phyloP scores from a whole-genome alignment of 2,329 filamentous ascomycete genomes.

The Pseudogymnoascus sp. region DNA sequence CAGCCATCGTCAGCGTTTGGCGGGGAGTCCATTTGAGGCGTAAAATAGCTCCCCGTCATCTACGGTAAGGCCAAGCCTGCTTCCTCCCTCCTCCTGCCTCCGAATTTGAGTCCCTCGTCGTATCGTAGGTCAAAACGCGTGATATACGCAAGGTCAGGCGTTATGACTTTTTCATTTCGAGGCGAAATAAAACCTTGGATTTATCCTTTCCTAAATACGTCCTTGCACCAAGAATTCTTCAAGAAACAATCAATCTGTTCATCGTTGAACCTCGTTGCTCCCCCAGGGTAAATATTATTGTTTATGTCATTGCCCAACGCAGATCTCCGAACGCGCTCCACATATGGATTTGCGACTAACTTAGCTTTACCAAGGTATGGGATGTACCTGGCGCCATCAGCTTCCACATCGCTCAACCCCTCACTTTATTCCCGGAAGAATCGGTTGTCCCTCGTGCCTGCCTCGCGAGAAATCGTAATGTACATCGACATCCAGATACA shows the following conservation, averaged over 20 bases:
- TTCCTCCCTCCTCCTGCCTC: not conserved
- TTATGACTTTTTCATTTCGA: not conserved
- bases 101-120: not conserved
- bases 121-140: not conserved
- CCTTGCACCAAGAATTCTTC: not conserved
- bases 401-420: slow-evolving; percentile 1
- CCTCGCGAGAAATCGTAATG: not conserved
- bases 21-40: not conserved
- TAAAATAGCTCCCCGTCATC: not conserved
- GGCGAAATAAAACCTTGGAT: not conserved
- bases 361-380: not conserved
- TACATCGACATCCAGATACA: not conserved
- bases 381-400: slow-evolving; percentile 6
- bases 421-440: slow-evolving; percentile 6
- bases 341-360: slow-evolving; percentile 7
- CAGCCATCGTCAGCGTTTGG: slow-evolving; percentile 1
- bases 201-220: not conserved
- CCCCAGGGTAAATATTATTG: not conserved
- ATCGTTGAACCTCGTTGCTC: not conserved
- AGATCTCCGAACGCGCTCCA: slow-evolving; percentile 5
- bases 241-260: not conserved
- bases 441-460: slow-evolving; percentile 7
- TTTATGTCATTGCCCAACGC: slow-evolving; percentile 7
- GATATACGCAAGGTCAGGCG: not conserved
- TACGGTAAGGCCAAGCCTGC: not conserved